Evolutionary conservation across 1,284 basidiomycete species (phyloP).

Genomic region (Malassezia cuniculi): DNA sequence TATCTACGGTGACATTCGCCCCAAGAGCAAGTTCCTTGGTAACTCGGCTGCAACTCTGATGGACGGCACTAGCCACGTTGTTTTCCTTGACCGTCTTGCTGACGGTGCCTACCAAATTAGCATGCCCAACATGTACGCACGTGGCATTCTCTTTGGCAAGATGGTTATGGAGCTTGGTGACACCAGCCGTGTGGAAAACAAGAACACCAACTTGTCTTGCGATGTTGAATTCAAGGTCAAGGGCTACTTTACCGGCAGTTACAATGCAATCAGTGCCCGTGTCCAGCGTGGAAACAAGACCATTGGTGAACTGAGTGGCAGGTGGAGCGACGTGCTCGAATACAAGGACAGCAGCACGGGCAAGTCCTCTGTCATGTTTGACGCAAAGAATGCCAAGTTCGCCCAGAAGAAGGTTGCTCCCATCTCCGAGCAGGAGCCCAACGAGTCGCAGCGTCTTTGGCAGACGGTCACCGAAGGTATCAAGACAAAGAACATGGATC

Average conservation of each 20-base stretch:
- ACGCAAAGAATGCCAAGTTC: slow-evolving; percentile 60
- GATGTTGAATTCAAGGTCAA: slow-evolving; percentile 98
- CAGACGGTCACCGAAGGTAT: slow-evolving; percentile 73
- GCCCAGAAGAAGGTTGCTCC: slow-evolving; percentile 71
- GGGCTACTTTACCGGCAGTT: slow-evolving; percentile 91
- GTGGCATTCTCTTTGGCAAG: slow-evolving; percentile 92
- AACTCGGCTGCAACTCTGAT: slow-evolving; percentile 56
- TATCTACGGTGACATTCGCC: slow-evolving; percentile 84
- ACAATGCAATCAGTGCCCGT: slow-evolving; percentile 76
- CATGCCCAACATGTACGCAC: slow-evolving; percentile 56
- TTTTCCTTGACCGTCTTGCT: slow-evolving; percentile 31
- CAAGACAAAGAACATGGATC: slow-evolving; percentile 74
- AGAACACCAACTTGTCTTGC: slow-evolving; percentile 59
- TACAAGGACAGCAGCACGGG: slow-evolving; percentile 61
- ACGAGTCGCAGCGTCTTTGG: slow-evolving; percentile 77
- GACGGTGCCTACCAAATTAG: slow-evolving; percentile 40
- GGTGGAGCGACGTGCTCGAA: slow-evolving; percentile 86
- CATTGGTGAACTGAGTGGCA: slow-evolving; percentile 73
- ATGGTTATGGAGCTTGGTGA: slow-evolving; percentile 96
- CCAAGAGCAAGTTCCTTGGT: slow-evolving; percentile 89
- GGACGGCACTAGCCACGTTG: slow-evolving; percentile 70
- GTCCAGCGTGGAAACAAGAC: slow-evolving; percentile 60
- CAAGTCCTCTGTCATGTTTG: slow-evolving; percentile 66
- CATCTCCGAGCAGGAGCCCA: slow-evolving; percentile 73
- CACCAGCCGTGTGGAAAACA: slow-evolving; percentile 70